Conservation (phyloP, 2,329 filamentous ascomycete species). For the Ceratocystis smalleyi region DNA sequence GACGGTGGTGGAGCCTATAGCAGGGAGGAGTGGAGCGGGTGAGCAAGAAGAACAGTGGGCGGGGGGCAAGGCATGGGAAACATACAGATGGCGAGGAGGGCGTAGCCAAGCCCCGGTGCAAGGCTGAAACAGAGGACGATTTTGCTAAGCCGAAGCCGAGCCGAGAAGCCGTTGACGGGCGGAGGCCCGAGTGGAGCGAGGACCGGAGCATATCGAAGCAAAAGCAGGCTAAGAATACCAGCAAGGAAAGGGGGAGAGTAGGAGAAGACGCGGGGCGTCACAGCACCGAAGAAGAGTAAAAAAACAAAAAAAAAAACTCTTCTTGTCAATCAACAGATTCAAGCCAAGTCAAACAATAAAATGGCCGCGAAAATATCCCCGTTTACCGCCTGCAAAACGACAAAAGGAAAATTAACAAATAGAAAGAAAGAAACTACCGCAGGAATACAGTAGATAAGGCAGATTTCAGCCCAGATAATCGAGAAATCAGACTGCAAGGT, state of each 20-base stretch:
- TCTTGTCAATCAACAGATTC: neutral
- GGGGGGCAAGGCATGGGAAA: neutral
- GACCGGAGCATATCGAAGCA: constrained; percentile 5
- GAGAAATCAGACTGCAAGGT: too few relatives aligned
- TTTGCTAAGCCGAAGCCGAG: neutral
- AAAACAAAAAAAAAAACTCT: neutral
- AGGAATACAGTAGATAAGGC: neutral
- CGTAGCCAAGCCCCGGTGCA: constrained; percentile 2
- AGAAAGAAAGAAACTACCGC: neutral
- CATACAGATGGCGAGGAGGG: constrained; percentile 5
- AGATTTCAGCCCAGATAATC: too few relatives aligned
- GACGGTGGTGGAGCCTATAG: constrained; percentile 60
- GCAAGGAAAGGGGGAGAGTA: neutral
- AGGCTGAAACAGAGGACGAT: neutral
- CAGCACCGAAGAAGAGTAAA: neutral
- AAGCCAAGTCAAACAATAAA: neutral
- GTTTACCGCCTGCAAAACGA: neutral
- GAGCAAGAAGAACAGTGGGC: neutral
- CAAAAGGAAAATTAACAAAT: neutral
- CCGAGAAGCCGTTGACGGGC: constrained; percentile 11
- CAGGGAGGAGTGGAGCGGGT: neutral
- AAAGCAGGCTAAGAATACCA: neutral
- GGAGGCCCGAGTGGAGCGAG: constrained; percentile 9
- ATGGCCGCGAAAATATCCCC: neutral
- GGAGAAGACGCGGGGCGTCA: neutral